phyloP scores from a whole-genome alignment of 1,284 basidiomycete species.

The Pseudozyma sp. region DNA sequence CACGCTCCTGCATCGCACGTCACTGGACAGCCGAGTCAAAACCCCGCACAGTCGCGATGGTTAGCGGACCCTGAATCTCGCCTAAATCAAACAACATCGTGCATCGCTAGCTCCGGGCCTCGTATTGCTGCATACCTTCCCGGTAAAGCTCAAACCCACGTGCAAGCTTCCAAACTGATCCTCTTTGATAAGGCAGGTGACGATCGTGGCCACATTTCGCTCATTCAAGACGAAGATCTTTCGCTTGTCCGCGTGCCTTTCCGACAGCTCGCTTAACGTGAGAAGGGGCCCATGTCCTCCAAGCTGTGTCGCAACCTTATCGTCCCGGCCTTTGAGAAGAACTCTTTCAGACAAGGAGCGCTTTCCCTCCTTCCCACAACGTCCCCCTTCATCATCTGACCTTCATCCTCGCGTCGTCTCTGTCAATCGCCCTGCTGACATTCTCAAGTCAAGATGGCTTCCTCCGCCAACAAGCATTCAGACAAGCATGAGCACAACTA shows the following conservation, averaged over 20 bases:
- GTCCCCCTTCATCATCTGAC: background rate
- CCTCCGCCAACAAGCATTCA: conserved; percentile 52
- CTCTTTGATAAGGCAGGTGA: conserved; percentile 9
- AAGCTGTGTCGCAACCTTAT: no score
- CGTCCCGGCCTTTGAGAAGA: no score
- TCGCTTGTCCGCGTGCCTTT: background rate
- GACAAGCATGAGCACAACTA: conserved; percentile 54
- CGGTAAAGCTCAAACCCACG: background rate
- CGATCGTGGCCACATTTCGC: background rate
- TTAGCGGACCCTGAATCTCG: conserved; percentile 18
- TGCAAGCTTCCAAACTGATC: background rate
- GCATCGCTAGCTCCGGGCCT: background rate
- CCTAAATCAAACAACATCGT: no score
- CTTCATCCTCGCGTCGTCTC: background rate
- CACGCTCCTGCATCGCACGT: conserved; percentile 1
- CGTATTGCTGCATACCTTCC: no score
- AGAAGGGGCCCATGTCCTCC: background rate
- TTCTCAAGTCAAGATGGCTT: conserved; percentile 38
- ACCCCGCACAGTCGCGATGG: conserved; percentile 1
- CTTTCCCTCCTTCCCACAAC: no score
- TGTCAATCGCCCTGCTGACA: background rate
- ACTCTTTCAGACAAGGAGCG: no score
- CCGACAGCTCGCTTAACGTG: conserved; percentile 3
- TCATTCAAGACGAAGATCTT: background rate
- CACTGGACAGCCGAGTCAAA: conserved; percentile 21